Conservation (phyloP, 2,329 filamentous ascomycete genomes). For the Phoma sp. region DNA sequence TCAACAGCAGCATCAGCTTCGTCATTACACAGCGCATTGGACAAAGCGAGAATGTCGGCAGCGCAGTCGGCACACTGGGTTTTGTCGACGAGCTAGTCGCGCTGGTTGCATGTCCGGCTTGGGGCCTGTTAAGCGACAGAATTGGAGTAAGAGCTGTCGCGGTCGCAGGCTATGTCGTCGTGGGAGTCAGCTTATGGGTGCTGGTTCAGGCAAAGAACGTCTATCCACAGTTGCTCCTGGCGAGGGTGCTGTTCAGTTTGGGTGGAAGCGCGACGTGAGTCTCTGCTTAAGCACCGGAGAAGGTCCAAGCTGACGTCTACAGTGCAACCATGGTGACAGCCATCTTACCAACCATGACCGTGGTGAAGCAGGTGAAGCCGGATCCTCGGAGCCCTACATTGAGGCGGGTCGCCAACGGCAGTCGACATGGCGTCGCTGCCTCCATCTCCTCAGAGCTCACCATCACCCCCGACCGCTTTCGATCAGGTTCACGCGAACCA, state of each 20-base stretch:
- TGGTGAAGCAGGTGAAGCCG: constrained; percentile 30
- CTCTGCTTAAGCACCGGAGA: background rate
- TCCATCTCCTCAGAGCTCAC: constrained; percentile 77
- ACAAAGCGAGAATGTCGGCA: constrained; percentile 73
- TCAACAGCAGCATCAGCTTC: constrained; percentile 84
- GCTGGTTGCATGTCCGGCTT: constrained; percentile 77
- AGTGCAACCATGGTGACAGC: constrained; percentile 94
- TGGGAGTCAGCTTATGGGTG: constrained; percentile 75
- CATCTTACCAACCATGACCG: constrained; percentile 76
- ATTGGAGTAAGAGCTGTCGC: constrained; percentile 70
- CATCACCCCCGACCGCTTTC: constrained; percentile 68
- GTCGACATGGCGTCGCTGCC: constrained; percentile 64
- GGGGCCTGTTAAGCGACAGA: constrained; percentile 79
- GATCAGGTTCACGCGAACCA: constrained; percentile 38
- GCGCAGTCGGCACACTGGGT: constrained; percentile 82
- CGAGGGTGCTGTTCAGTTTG: constrained; percentile 84
- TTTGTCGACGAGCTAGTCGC: constrained; percentile 86
- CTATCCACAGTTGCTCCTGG: constrained; percentile 86
- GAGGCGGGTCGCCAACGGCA: constrained; percentile 43
- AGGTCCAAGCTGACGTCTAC: constrained; percentile 17
- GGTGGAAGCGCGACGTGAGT: constrained; percentile 83
- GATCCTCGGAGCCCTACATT: constrained; percentile 34
- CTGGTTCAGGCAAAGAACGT: constrained; percentile 87
- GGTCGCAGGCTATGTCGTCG: constrained; percentile 79
- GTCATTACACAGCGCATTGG: constrained; percentile 84